These are phyloP conservation scores for Sparassis latifolia DNA, from an alignment of 1,284 basidiomycete species.

Conservation along the genomic window DNA sequence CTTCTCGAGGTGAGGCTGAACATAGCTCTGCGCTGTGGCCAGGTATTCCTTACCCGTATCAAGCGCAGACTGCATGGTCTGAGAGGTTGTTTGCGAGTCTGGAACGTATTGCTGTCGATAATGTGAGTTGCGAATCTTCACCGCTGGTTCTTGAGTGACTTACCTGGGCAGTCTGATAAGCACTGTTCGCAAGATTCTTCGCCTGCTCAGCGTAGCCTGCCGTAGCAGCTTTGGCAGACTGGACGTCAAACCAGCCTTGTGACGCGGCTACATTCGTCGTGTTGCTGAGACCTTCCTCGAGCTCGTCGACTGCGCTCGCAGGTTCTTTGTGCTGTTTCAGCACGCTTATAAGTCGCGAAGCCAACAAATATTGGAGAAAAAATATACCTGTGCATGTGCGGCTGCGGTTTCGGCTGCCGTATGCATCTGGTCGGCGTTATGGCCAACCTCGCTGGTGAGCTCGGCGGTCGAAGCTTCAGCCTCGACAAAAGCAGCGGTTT, in stretches of 20 bases:
- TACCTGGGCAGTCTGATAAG: constrained; percentile 48
- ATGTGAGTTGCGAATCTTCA: no score
- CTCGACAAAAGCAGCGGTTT: constrained; percentile 44
- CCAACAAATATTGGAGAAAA: neutral
- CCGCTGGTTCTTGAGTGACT: constrained; percentile 6
- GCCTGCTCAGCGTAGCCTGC: constrained; percentile 40
- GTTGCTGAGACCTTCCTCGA: constrained; percentile 34
- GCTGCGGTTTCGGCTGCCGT: constrained; percentile 44
- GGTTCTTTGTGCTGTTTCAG: constrained; percentile 35
- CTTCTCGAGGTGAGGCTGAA: constrained; percentile 28
- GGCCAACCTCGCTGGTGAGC: constrained; percentile 34
- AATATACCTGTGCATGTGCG: constrained; percentile 37
- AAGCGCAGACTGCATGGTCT: constrained; percentile 30
- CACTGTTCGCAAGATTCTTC: constrained; percentile 38
- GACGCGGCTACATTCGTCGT: constrained; percentile 46
- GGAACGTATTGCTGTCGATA: no score
- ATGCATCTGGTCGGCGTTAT: constrained; percentile 39
- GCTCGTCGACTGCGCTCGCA: constrained; percentile 39
- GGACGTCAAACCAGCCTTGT: constrained; percentile 46
- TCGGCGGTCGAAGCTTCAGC: constrained; percentile 37
- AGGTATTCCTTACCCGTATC: constrained; percentile 36
- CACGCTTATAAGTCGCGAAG: neutral
- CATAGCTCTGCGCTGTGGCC: constrained; percentile 33
- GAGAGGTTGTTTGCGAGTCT: neutral
- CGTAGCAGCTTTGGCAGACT: constrained; percentile 35